Conservation (phyloP, 495 filamentous ascomycete species). For the Aspergillus asperescens region DNA sequence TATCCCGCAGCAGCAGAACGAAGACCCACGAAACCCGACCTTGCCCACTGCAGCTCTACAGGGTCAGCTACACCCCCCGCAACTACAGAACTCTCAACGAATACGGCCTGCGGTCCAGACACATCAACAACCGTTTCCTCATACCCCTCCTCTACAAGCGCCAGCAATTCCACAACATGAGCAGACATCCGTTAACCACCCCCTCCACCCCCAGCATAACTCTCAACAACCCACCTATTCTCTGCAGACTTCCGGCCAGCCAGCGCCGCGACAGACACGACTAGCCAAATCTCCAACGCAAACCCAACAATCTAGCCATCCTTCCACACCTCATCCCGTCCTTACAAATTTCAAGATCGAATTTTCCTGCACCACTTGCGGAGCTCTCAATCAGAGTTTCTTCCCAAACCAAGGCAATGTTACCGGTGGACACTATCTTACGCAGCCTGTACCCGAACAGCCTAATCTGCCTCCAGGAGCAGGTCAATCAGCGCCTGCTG, state of each 20-base stretch:
- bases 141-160: slow-evolving; percentile 15
- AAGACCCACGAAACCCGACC: slow-evolving; percentile 19
- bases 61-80: slow-evolving; percentile 21
- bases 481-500: slow-evolving; percentile 18
- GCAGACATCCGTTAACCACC: slow-evolving; percentile 18
- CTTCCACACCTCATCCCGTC: slow-evolving; percentile 29
- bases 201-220: slow-evolving; percentile 18
- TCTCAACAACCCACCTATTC: slow-evolving; percentile 24
- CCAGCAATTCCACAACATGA: slow-evolving; percentile 22
- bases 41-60: slow-evolving; percentile 20
- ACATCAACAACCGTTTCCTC: slow-evolving; percentile 13
- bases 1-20: slow-evolving; percentile 18
- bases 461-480: slow-evolving; percentile 17
- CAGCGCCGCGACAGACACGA: slow-evolving; percentile 18
- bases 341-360: slow-evolving; percentile 45
- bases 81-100: slow-evolving; percentile 5
- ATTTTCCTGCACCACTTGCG: slow-evolving; percentile 42
- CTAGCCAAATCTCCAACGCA: slow-evolving; percentile 26
- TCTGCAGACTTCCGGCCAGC: slow-evolving; percentile 18
- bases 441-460: slow-evolving; percentile 25
- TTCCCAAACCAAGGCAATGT: slow-evolving; percentile 43
- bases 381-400: slow-evolving; percentile 43
- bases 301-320: slow-evolving; percentile 23
- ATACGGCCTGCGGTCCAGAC: slow-evolving; percentile 6
- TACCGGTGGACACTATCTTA: slow-evolving; percentile 28